phyloP scores from a whole-genome alignment of 441 rosid species.

The Melastoma candidum region DNA sequence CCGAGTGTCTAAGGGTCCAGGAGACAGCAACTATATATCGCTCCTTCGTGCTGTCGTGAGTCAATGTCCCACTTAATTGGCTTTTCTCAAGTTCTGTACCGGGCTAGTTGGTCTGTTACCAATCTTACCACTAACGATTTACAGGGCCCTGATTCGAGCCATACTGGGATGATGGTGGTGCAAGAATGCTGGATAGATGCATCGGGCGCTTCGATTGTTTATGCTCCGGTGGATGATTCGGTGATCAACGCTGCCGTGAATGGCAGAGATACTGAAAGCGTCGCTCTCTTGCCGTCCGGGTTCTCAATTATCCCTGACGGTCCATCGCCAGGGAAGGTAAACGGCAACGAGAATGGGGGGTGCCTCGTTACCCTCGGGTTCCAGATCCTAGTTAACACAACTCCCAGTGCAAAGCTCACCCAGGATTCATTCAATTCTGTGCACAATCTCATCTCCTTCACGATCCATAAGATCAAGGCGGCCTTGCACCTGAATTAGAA shows the following conservation, averaged over 20 bases:
- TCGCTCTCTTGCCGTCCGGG: slow-evolving; percentile 82
- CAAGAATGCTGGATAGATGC: slow-evolving; percentile 94
- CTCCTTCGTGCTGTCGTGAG: slow-evolving; percentile 63
- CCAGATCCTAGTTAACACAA: slow-evolving; percentile 54
- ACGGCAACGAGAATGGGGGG: slow-evolving; percentile 24
- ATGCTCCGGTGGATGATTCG: slow-evolving; percentile 70
- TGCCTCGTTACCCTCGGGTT: slow-evolving; percentile 66
- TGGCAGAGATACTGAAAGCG: slow-evolving; percentile 47
- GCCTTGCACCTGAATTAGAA: slow-evolving; percentile 42
- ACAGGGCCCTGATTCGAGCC: slow-evolving; percentile 45
- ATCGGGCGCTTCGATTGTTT: slow-evolving; percentile 80
- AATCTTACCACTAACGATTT: neutral
- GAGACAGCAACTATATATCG: slow-evolving; percentile 82
- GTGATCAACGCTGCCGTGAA: slow-evolving; percentile 9
- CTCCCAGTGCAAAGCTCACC: slow-evolving; percentile 43
- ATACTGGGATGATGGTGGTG: slow-evolving; percentile 81
- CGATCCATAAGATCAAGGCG: slow-evolving; percentile 54
- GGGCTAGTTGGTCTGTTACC: too few relatives aligned
- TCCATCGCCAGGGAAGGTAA: slow-evolving; percentile 14
- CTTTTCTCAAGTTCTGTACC: neutral
- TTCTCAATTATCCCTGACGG: slow-evolving; percentile 69
- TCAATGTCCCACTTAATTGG: neutral
- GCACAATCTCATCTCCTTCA: slow-evolving; percentile 38
- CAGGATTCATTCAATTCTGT: slow-evolving; percentile 54
- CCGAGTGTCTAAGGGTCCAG: slow-evolving; percentile 86